Evolutionary conservation across 2,329 filamentous ascomycete species (phyloP), one percentile per base, ranked within the genome.

Genomic region (Alternaria arbusti): DNA sequence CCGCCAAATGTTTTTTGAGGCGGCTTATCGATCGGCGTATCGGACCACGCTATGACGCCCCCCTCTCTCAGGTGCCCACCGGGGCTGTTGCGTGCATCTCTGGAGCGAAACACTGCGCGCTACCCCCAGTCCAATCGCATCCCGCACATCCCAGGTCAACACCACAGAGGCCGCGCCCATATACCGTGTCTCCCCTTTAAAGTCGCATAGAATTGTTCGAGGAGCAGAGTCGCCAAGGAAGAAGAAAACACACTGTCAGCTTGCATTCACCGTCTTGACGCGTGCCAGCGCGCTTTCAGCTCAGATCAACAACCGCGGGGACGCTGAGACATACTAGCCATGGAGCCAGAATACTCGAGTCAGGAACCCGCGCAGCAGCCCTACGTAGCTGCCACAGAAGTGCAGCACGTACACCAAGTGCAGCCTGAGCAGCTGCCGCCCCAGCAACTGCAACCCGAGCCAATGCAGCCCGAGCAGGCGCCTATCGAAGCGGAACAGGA

Each of bases 361-460:
- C 64, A 63, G 60, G 61, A 61, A 52, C 51, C 65, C 61, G 60
- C 64, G 26, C 61, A 54, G 60, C 30, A 12, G 13, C 59, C 62
- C 15, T 54, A 44, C 23, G 52, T 23, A 9, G 30, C 52, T 40
- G 30, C 69, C 67, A 70, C 68, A 69, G 65, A 72, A 44, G 51
- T 63, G 59, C 71, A 70, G 40, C 50, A 55, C 28, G 40, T 51
- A 10, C 28, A 28, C 17, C 50, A 55, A 28, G 40, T 51, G n/a
- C 28, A 28, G 11, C 57, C 68, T 62, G 68, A 71, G 68, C 67
- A 73, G 44, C 51, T 62, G 59, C 71, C 70, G 57, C 68, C 69
- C 43, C 71, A 77, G 44, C 57, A 72, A 50, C 51, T 63, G 63
- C 71, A 70, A 47, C 68, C 70, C 44, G 72, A 77, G 28, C 70